Base-by-base conservation (phyloP, 305 asterid genomes). In the Coffea humblotiana region DNA sequence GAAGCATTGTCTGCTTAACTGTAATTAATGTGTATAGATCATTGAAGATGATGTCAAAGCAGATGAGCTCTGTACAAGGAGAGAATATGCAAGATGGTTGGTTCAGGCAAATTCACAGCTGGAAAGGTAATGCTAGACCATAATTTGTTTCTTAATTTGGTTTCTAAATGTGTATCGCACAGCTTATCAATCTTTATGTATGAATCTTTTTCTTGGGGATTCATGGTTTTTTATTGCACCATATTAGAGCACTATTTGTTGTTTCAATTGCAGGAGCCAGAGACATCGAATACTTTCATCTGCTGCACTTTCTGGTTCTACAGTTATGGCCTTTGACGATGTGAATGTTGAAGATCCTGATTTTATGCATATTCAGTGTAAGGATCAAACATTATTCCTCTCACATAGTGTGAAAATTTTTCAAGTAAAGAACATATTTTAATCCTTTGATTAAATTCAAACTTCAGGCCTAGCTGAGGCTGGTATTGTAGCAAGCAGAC, bases 31-130 rank as follows among this genome's bases (percentile, higher is more conserved):
- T 81, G 64, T 88, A 81, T 94, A 95, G 99, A 91, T 95, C 67
- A 88, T 92, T 83, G 97, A 91, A 85, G 96, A 91, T 79, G 92
- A 87, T 84, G 89, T 85, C 37, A 89, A 84, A 82, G 95, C 93
- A 79, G 94, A 89, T 75, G 94, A 92, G 84, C 85, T 95, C 29
- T 95, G 98, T 82, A 92, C 97, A 51, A 90, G 97, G 84, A 90
- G 99, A 86, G 97, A 95, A 83, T 92, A 91, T 78, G 97, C 99
- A 69, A 89, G 96, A 72, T 95, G 98, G 99, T 83, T 95, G 82
- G 88, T 94, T 72, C 87, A 78, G 58, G 83, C 87, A 82, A 95
- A 90, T 85, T 86, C 92, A 65, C 93, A 66, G 73, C 89, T 95
- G 54, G 99, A 94, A 83, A 92, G 99, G 99, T 94, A 87, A 25